Conservation (phyloP, 305 asterid species). For the Fraxinus floribunda region DNA sequence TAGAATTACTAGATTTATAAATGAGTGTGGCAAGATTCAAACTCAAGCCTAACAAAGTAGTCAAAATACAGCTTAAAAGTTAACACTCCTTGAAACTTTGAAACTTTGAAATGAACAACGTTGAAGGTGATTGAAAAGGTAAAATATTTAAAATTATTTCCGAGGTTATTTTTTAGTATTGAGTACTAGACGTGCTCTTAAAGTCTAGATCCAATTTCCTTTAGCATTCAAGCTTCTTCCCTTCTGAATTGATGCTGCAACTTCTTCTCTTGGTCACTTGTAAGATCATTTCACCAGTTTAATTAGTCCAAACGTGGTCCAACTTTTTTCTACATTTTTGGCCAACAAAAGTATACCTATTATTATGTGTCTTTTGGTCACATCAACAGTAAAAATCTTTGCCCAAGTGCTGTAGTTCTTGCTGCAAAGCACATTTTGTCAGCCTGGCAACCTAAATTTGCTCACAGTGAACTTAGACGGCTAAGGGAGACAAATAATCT, state of each 20-base stretch:
- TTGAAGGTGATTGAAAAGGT: neutral
- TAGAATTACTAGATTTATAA: neutral
- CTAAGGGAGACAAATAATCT: neutral
- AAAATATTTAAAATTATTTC: too few relatives aligned
- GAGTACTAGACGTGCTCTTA: neutral
- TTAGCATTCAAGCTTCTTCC: neutral
- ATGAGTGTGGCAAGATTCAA: neutral
- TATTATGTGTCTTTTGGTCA: neutral
- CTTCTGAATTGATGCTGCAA: neutral
- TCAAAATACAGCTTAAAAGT: neutral
- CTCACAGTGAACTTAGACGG: neutral
- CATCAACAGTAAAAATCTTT: neutral
- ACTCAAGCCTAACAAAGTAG: neutral
- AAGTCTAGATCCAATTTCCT: neutral
- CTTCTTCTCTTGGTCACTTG: neutral
- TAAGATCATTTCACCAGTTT: neutral
- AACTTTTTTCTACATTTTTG: neutral
- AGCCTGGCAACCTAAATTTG: neutral
- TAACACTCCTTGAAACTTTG: neutral
- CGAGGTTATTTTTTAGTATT: neutral
- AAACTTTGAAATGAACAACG: neutral
- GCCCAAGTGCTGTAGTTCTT: neutral
- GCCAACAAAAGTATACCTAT: neutral
- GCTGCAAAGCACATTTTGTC: neutral
- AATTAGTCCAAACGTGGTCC: neutral